These are phyloP conservation scores for Monosiga brevicollis DNA, from an alignment of 78 protist species.

Conservation along the genomic window DNA sequence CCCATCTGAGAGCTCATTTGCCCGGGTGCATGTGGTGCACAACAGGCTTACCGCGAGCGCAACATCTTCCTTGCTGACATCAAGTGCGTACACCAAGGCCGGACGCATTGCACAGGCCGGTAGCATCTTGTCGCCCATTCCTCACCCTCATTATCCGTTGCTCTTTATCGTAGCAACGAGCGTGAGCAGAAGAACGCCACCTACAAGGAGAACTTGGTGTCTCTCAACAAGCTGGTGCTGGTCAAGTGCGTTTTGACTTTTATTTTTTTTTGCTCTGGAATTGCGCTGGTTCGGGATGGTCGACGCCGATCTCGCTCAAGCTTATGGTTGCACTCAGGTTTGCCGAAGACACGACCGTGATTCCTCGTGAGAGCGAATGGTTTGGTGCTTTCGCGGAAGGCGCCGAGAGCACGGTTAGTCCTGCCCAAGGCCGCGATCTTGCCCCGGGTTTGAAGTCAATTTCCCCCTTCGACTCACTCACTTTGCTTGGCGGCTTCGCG, in stretches of 20 bases:
- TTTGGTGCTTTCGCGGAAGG: conserved; percentile 9
- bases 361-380: conserved; percentile 47
- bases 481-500: too few relatives aligned
- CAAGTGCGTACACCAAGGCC: too few relatives aligned
- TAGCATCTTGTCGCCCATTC: too few relatives aligned
- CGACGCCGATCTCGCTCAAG: conserved; percentile 24
- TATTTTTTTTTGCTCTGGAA: too few relatives aligned
- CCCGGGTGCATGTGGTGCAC: not conserved
- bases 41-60: conserved; percentile 15
- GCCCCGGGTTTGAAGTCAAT: too few relatives aligned
- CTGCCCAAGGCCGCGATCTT: not conserved
- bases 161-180: too few relatives aligned
- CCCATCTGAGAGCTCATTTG: too few relatives aligned
- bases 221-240: conserved; percentile 36
- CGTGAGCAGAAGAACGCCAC: conserved; percentile 33
- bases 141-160: too few relatives aligned
- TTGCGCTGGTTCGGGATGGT: too few relatives aligned
- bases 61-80: conserved; percentile 45
- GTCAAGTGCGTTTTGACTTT: conserved; percentile 12
- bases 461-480: too few relatives aligned
- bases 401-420: not conserved
- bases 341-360: conserved; percentile 49
- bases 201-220: conserved; percentile 40
- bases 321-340: conserved; percentile 47
- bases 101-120: too few relatives aligned